A percentile compares a stretch with the other conserved stretches of the same genome.
Conservation (phyloP, 2,329 filamentous ascomycete species). For the Fusarium tuaranense region DNA sequence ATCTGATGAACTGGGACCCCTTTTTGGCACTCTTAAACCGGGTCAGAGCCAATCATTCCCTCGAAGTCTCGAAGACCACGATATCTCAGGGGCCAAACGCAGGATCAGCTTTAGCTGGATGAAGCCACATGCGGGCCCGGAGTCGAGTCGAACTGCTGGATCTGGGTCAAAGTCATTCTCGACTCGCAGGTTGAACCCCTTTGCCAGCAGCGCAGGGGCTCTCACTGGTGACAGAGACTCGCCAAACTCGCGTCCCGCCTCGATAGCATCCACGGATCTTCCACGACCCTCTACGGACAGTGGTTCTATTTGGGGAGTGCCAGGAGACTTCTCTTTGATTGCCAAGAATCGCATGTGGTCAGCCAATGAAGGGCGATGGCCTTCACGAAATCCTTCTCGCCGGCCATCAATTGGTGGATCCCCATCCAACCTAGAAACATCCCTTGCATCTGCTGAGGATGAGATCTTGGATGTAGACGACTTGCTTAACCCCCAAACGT, state of each 20-base stretch:
- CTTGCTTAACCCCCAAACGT: slow-evolving; percentile 62
- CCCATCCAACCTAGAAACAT: slow-evolving; percentile 71
- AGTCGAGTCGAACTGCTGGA: slow-evolving; percentile 45
- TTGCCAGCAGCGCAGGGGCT: slow-evolving; percentile 62
- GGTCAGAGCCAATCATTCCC: slow-evolving; percentile 85
- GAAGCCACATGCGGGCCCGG: slow-evolving; percentile 64
- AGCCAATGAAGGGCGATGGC: slow-evolving; percentile 62
- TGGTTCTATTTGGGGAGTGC: slow-evolving; percentile 77
- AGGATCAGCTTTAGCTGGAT: slow-evolving; percentile 73
- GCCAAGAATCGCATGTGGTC: slow-evolving; percentile 76
- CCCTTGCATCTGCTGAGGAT: slow-evolving; percentile 72
- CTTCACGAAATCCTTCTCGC: slow-evolving; percentile 77
- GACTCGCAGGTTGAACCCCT: slow-evolving; percentile 58
- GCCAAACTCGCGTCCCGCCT: slow-evolving; percentile 73
- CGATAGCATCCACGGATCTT: slow-evolving; percentile 76
- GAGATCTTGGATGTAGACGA: slow-evolving; percentile 72
- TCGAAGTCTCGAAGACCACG: slow-evolving; percentile 67
- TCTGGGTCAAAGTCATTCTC: slow-evolving; percentile 54
- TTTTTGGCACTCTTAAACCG: slow-evolving; percentile 75
- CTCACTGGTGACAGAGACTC: slow-evolving; percentile 66
- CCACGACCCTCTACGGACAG: slow-evolving; percentile 84
- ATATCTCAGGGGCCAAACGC: slow-evolving; percentile 63
- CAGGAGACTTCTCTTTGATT: slow-evolving; percentile 56
- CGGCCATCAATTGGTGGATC: slow-evolving; percentile 85
- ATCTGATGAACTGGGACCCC: slow-evolving; percentile 62